Percentiles rank a stretch among this genome's conserved stretches.
Evolutionary conservation across 805 yeast genomes (phyloP).

Genomic region (Metschnikowia noctiluminum): DNA sequence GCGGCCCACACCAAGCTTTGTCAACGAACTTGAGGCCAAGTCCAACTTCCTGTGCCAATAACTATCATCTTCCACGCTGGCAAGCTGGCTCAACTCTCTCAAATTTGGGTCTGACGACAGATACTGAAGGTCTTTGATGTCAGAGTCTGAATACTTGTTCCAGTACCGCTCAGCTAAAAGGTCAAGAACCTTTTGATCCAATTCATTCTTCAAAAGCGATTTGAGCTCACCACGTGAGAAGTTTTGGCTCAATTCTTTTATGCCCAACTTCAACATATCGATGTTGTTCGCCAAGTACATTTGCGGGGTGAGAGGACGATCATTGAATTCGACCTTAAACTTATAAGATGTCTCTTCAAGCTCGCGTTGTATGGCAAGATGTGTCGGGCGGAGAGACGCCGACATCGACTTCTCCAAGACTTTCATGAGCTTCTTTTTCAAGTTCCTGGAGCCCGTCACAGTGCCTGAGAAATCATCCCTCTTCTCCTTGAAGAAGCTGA

Average conservation of each 20-base stretch:
- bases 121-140: conserved; percentile 11
- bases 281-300: conserved; percentile 90
- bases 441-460: conserved; percentile 67
- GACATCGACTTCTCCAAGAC: conserved; percentile 93
- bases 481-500: conserved; percentile 58
- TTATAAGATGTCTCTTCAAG: conserved; percentile 89
- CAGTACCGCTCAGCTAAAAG: conserved; percentile 87
- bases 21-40: conserved; percentile 73
- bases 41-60: conserved; percentile 90
- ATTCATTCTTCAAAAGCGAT: conserved; percentile 71
- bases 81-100: conserved; percentile 52
- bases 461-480: conserved; percentile 60
- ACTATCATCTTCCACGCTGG: conserved; percentile 55
- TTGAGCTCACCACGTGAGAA: conserved; percentile 82
- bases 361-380: conserved; percentile 79
- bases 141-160: conserved; percentile 56
- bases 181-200: conserved; percentile 88
- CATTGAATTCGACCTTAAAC: conserved; percentile 96
- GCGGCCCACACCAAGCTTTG: conserved; percentile 93
- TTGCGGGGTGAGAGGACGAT: conserved; percentile 88
- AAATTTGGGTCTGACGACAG: conserved; percentile 45
- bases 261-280: conserved; percentile 78
- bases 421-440: conserved; percentile 77
- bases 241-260: conserved; percentile 79
- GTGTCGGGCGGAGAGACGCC: conserved; percentile 81